Conservation (phyloP, 192 early-diverging fungal genomes). For the Ambispora gerdemannii region DNA sequence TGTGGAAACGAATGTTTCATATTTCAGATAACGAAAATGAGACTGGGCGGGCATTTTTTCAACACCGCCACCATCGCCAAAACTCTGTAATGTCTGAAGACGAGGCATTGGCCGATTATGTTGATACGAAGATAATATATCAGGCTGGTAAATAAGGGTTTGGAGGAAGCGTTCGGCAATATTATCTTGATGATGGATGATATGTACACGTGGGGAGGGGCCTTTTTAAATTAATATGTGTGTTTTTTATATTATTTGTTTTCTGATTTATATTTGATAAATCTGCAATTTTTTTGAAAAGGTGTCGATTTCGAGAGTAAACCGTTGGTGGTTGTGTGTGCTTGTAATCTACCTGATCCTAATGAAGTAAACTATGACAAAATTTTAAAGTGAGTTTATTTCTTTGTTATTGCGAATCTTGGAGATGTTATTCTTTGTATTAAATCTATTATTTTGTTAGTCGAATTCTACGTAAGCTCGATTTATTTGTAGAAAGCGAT, state of each 20-base stretch:
- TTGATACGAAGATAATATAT: constrained; percentile 29
- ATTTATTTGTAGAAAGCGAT: constrained; percentile 85
- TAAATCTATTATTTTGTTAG: constrained; percentile 24
- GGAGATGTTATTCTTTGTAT: background rate
- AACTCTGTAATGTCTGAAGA: constrained; percentile 24
- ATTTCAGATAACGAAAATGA: background rate
- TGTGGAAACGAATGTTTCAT: constrained; percentile 9
- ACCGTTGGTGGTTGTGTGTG: constrained; percentile 78
- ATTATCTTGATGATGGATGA: background rate
- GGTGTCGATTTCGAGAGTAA: constrained; percentile 83
- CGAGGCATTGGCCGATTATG: constrained; percentile 30
- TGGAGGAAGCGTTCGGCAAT: background rate
- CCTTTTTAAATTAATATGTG: background rate
- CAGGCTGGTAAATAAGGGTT: constrained; percentile 25
- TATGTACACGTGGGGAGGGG: background rate
- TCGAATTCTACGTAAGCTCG: constrained; percentile 57
- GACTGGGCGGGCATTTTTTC: background rate
- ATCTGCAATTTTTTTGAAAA: constrained; percentile 37
- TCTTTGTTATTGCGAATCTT: background rate
- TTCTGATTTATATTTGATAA: background rate
- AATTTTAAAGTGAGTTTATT: constrained; percentile 63
- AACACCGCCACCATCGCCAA: background rate
- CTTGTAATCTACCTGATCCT: constrained; percentile 88
- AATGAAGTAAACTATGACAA: constrained; percentile 75
- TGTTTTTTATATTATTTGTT: background rate